Conservation (phyloP, 331 rosid species). For the Acacia pycnantha region DNA sequence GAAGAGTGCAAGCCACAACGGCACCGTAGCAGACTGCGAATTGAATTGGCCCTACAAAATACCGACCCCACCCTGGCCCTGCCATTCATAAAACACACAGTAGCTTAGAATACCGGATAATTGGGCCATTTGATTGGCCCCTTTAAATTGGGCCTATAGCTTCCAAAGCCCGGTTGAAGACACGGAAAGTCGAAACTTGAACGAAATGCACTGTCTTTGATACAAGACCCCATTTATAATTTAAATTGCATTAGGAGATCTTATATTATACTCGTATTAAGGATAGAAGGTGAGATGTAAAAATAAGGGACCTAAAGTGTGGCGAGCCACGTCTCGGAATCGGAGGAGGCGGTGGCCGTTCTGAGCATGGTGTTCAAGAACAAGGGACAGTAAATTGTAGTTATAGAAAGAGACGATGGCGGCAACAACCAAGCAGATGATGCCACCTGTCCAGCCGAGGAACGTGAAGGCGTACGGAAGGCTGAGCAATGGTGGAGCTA, state of each 20-base stretch:
- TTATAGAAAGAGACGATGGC: slow-evolving; percentile 70
- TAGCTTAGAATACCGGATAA: no score
- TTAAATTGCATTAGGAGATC: no score
- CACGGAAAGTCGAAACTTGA: no score
- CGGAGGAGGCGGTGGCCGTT: slow-evolving; percentile 71
- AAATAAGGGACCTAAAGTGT: slow-evolving; percentile 51
- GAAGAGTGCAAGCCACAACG: slow-evolving; percentile 57
- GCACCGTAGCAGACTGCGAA: slow-evolving; percentile 70
- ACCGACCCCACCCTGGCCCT: slow-evolving; percentile 78
- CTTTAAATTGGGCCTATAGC: neutral
- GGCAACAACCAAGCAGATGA: slow-evolving; percentile 50
- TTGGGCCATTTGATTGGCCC: neutral
- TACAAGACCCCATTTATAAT: no score
- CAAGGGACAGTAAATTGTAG: slow-evolving; percentile 62
- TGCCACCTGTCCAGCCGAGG: slow-evolving; percentile 82
- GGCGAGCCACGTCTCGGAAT: slow-evolving; percentile 73
- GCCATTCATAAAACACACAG: neutral
- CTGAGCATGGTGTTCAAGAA: slow-evolving; percentile 71
- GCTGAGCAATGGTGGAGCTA: slow-evolving; percentile 72
- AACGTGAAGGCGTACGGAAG: slow-evolving; percentile 72
- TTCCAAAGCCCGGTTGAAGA: no score
- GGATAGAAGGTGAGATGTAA: no score
- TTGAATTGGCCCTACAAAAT: slow-evolving; percentile 72
- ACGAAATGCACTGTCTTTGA: no score
- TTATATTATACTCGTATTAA: no score